Conservation (phyloP, 495 filamentous ascomycete genomes). For the Neurospora sp. region DNA sequence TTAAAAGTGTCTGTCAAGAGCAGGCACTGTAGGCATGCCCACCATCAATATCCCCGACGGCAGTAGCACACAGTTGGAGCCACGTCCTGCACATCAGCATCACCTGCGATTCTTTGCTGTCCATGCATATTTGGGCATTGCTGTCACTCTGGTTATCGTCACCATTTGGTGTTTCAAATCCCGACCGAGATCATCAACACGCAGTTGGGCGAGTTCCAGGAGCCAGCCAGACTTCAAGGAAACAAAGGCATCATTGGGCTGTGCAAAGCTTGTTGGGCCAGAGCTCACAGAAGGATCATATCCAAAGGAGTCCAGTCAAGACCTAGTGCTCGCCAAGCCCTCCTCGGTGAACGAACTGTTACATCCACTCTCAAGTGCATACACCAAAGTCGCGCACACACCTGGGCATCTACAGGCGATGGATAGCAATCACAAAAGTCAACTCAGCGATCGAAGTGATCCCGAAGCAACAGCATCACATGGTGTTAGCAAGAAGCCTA, state of each 20-base stretch:
- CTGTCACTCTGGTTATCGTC: constrained; percentile 17
- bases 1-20: constrained; percentile 13
- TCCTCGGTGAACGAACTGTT: neutral
- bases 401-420: constrained; percentile 9
- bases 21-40: constrained; percentile 31
- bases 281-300: neutral
- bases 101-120: constrained; percentile 3
- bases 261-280: neutral
- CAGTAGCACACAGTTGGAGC: constrained; percentile 23
- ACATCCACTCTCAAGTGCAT: neutral
- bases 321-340: neutral
- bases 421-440: constrained; percentile 7
- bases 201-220: neutral
- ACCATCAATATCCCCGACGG: constrained; percentile 25
- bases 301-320: neutral
- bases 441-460: constrained; percentile 5
- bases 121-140: constrained; percentile 22
- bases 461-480: constrained; percentile 17
- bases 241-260: neutral
- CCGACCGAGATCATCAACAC: neutral
- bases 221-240: neutral
- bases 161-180: constrained; percentile 1
- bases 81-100: constrained; percentile 2
- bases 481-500: constrained; percentile 16
- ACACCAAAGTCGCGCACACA: neutral